Evolutionary conservation across 2,329 filamentous ascomycete species (phyloP).

Genomic region (Stagonosporopsis tanaceti): DNA sequence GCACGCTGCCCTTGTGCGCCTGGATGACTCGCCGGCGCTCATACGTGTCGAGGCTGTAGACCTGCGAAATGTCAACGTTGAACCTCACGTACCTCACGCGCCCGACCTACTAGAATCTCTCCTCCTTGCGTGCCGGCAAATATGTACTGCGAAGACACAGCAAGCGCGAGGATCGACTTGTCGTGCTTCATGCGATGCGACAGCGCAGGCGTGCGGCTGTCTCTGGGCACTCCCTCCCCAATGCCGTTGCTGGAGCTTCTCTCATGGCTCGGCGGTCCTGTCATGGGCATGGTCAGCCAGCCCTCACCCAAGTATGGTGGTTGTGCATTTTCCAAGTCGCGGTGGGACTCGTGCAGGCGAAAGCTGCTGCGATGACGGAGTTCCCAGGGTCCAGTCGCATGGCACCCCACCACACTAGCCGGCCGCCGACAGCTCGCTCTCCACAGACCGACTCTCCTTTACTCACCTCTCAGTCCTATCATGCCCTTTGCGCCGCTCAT

Average conservation of each 20-base stretch:
- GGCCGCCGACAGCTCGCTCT: conserved; percentile 7
- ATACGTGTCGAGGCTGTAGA: conserved; percentile 90
- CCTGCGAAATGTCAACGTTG: conserved; percentile 46
- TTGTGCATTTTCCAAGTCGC: conserved; percentile 23
- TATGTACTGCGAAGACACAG: conserved; percentile 79
- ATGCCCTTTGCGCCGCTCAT: conserved; percentile 11
- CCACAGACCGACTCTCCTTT: conserved; percentile 1
- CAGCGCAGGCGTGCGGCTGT: conserved; percentile 63
- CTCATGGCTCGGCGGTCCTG: conserved; percentile 39
- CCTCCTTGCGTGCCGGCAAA: conserved; percentile 94
- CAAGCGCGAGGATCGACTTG: conserved; percentile 82
- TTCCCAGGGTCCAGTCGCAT: conserved; percentile 25
- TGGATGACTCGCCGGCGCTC: conserved; percentile 80
- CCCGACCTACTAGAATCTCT: conserved; percentile 72
- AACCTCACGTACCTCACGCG: neutral
- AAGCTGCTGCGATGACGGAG: conserved; percentile 33
- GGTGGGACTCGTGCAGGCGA: conserved; percentile 16
- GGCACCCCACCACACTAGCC: conserved; percentile 17
- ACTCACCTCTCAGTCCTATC: conserved; percentile 27
- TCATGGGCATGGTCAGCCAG: conserved; percentile 40
- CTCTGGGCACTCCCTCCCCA: conserved; percentile 5
- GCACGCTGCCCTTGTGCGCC: conserved; percentile 89
- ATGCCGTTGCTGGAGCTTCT: conserved; percentile 18
- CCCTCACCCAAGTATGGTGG: conserved; percentile 10
- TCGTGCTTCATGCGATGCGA: conserved; percentile 78